Conservation (phyloP, 2,329 filamentous ascomycete genomes). For the Curvularia lunata region DNA sequence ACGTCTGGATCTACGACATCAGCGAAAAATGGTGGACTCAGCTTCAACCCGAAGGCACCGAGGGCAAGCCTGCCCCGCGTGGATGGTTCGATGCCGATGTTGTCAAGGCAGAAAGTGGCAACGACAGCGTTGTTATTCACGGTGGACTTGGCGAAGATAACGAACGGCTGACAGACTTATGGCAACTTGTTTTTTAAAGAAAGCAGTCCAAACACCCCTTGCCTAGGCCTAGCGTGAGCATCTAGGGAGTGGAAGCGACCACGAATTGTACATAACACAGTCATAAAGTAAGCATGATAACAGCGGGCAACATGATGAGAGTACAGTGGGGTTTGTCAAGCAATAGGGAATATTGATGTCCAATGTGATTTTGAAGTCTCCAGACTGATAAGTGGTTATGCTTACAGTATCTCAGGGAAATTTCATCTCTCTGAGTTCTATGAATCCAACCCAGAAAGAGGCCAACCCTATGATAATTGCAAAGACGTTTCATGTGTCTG, state of each 20-base stretch:
- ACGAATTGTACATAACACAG: too few species aligned
- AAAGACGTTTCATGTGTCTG: background rate
- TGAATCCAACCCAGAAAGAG: too few species aligned
- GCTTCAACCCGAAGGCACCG: constrained; percentile 27
- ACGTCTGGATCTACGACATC: constrained; percentile 58
- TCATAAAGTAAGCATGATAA: too few species aligned
- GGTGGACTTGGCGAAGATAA: constrained; percentile 62
- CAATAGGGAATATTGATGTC: too few species aligned
- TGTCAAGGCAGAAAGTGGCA: constrained; percentile 35
- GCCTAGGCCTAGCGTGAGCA: background rate
- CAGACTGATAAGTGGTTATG: too few species aligned
- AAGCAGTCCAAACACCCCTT: background rate
- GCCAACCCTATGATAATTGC: too few species aligned
- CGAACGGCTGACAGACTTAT: constrained; percentile 58
- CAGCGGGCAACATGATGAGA: too few species aligned
- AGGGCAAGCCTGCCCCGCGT: constrained; percentile 50
- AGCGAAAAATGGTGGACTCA: constrained; percentile 46
- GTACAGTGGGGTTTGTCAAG: too few species aligned
- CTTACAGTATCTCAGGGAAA: too few species aligned
- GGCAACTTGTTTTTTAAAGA: constrained; percentile 50
- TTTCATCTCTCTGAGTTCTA: too few species aligned
- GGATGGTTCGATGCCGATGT: constrained; percentile 64
- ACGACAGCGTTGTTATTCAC: constrained; percentile 54
- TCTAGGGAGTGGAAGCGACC: too few species aligned
- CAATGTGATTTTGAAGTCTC: too few species aligned